A percentile compares a stretch with the other conserved stretches of the same genome.
These are phyloP conservation scores for Saccharomycopsis fermentans DNA, from an alignment of 805 yeast species.

Conservation along the genomic window DNA sequence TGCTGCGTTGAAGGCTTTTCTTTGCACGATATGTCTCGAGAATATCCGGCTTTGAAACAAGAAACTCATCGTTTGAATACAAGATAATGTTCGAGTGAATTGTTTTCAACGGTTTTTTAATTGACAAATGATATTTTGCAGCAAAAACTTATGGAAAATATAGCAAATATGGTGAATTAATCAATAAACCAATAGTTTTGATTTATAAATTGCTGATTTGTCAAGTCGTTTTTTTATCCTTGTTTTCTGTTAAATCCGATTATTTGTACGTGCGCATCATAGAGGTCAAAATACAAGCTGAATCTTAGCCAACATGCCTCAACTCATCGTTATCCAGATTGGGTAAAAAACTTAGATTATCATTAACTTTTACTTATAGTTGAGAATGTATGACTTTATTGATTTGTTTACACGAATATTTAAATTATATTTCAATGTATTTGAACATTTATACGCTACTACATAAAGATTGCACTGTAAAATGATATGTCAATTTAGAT, in stretches of 20 bases:
- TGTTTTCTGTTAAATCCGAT: neutral
- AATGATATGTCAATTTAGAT: no score
- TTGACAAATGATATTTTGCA: no score
- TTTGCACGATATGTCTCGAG: neutral
- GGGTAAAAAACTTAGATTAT: neutral
- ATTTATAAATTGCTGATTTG: neutral
- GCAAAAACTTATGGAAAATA: no score
- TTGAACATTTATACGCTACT: no score
- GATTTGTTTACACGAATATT: no score
- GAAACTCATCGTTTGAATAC: neutral
- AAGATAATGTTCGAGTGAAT: no score
- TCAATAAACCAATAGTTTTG: no score
- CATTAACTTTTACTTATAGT: neutral
- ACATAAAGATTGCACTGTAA: no score
- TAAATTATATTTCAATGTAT: no score
- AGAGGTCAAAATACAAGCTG: slow-evolving; percentile 53
- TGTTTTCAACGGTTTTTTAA: no score
- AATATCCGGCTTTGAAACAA: neutral
- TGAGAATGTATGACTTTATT: no score
- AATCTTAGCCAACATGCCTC: slow-evolving; percentile 80
- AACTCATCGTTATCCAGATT: neutral
- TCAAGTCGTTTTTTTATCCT: neutral
- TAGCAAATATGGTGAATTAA: no score
- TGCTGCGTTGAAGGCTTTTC: neutral
- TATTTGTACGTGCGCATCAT: neutral